A percentile compares a stretch with the other conserved stretches of the same genome.
These are phyloP conservation scores for Avena eriantha DNA, from an alignment of 176 grass and related monocot species.

Conservation along the genomic window DNA sequence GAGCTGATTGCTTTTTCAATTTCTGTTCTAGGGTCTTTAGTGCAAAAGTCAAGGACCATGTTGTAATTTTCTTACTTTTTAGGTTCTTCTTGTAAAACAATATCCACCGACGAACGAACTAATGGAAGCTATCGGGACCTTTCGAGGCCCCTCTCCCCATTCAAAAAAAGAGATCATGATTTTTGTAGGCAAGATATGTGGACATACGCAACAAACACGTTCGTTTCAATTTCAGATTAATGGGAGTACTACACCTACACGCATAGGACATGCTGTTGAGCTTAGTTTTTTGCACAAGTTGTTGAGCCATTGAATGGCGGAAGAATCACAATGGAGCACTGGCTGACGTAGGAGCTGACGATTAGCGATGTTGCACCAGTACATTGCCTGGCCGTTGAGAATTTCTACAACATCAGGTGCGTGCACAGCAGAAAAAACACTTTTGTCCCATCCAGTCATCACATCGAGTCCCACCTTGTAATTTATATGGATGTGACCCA, in stretches of 20 bases:
- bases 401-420: neutral
- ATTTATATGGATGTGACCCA: no score
- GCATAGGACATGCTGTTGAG: neutral
- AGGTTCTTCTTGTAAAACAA: no score
- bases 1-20: no score
- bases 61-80: no score
- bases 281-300: neutral
- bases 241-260: neutral
- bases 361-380: neutral
- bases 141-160: no score
- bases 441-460: neutral
- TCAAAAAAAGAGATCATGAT: no score
- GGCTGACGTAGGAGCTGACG: slow-evolving; percentile 1
- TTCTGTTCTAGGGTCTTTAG: no score
- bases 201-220: neutral
- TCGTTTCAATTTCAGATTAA: neutral
- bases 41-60: no score
- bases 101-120: no score
- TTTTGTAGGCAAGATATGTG: neutral
- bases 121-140: no score
- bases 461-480: no score
- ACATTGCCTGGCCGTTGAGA: neutral
- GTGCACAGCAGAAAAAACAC: neutral
- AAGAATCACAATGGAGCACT: no score
- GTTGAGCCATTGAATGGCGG: neutral